A percentile compares a stretch with the other conserved stretches of the same genome.
Evolutionary conservation across 495 filamentous ascomycete species (phyloP).

Genomic region (Hypoxylon lenormandii): DNA sequence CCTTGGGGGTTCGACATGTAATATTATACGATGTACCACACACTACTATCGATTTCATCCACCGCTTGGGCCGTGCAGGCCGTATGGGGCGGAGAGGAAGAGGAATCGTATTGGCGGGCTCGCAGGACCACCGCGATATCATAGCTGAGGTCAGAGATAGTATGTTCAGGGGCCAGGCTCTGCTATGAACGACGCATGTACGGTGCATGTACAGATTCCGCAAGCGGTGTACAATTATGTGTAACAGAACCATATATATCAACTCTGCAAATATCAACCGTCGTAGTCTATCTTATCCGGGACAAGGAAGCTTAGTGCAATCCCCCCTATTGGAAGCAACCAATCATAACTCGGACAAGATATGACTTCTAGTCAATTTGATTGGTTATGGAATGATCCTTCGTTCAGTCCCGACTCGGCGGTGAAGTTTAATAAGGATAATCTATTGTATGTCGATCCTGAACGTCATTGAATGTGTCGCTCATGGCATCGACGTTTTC

Average conservation of each 20-base stretch:
- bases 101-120: constrained; percentile 89
- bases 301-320: too few relatives aligned
- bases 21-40: constrained; percentile 96
- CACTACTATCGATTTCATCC: constrained; percentile 95
- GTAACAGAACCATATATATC: constrained; percentile 6
- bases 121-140: constrained; percentile 86
- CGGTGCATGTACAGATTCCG: constrained; percentile 10
- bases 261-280: too few relatives aligned
- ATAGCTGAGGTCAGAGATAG: constrained; percentile 92
- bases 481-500: too few relatives aligned
- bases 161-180: constrained; percentile 89
- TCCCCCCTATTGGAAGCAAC: too few relatives aligned
- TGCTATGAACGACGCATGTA: constrained; percentile 67
- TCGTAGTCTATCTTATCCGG: too few relatives aligned
- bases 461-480: too few relatives aligned
- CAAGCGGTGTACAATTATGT: constrained; percentile 8
- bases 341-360: too few relatives aligned
- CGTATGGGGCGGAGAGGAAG: constrained; percentile 91
- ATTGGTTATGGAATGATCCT: too few relatives aligned
- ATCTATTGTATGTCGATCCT: too few relatives aligned
- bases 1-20: constrained; percentile 88
- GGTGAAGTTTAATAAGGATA: too few relatives aligned
- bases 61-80: constrained; percentile 88
- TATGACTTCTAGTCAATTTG: too few relatives aligned
- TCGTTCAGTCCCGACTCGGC: too few relatives aligned